A percentile compares a stretch with the other conserved stretches of the same genome.
phyloP scores from a whole-genome alignment of 805 yeast species.

The Lachancea quebecensis region DNA sequence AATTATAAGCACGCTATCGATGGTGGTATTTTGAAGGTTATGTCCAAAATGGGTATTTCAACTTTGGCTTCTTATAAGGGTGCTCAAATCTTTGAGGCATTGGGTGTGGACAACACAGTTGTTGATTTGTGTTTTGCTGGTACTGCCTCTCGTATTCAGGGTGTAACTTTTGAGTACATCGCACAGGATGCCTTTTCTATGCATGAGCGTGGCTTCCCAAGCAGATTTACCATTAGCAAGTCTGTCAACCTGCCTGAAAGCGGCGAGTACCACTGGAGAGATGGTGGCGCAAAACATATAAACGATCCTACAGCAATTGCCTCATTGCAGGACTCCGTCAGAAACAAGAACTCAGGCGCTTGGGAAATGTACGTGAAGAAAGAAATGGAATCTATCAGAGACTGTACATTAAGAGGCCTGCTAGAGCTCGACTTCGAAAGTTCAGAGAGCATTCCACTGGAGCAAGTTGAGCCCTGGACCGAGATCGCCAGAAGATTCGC shows the following conservation, averaged over 20 bases:
- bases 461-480: constrained; percentile 99
- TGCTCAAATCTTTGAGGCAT: constrained; percentile 96
- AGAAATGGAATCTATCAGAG: constrained; percentile 84
- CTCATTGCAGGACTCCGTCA: constrained; percentile 93
- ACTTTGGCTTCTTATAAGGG: constrained; percentile 98
- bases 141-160: constrained; percentile 93
- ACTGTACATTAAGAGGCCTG: constrained; percentile 90
- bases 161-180: constrained; percentile 89
- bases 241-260: constrained; percentile 74
- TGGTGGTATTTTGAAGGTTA: constrained; percentile 89
- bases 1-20: constrained; percentile 84
- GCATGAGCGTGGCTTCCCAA: constrained; percentile 89
- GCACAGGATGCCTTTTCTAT: constrained; percentile 94
- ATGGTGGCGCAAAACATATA: constrained; percentile 94
- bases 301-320: constrained; percentile 95
- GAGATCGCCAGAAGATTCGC: constrained; percentile 95
- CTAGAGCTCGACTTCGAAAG: constrained; percentile 79
- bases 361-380: constrained; percentile 84
- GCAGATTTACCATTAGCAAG: constrained; percentile 62
- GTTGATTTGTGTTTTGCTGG: constrained; percentile 95
- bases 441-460: constrained; percentile 77
- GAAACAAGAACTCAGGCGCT: constrained; percentile 90
- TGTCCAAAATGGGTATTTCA: constrained; percentile 99
- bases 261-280: constrained; percentile 98
- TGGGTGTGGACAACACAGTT: constrained; percentile 92